phyloP scores from a whole-genome alignment of 352 stramenopile species.

The Aphanomyces stellatus region DNA sequence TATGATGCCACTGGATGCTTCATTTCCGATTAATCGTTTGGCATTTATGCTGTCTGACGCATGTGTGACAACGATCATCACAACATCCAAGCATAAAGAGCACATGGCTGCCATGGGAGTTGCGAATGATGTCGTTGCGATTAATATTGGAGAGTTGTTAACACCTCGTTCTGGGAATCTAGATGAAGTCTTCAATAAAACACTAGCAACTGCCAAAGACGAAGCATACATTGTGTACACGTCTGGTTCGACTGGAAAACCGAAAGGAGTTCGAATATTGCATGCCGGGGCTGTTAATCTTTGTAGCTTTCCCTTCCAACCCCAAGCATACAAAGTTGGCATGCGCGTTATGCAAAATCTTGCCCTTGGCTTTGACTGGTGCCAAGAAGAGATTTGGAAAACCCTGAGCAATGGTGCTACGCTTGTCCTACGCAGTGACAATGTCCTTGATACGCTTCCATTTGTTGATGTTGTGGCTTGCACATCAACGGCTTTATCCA shows the following conservation, averaged over 20 bases:
- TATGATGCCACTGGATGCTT: constrained; percentile 79
- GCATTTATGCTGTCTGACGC: constrained; percentile 44
- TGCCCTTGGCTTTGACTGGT: background rate
- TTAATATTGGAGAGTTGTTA: too few species aligned
- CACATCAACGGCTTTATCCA: background rate
- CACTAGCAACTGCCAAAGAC: too few species aligned
- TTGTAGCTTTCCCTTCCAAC: background rate
- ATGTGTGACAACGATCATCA: too few species aligned
- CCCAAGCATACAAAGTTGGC: background rate
- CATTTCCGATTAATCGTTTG: constrained; percentile 37
- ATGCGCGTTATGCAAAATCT: background rate
- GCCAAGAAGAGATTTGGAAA: background rate
- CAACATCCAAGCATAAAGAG: too few species aligned
- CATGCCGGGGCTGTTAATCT: background rate
- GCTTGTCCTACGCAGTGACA: background rate
- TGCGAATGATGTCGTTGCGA: too few species aligned
- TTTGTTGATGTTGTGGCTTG: background rate
- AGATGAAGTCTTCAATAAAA: too few species aligned
- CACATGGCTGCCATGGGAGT: too few species aligned
- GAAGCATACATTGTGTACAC: background rate
- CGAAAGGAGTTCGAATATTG: background rate
- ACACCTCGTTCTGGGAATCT: too few species aligned
- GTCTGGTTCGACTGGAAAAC: background rate
- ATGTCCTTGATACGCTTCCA: background rate
- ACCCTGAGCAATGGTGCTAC: background rate